These are phyloP conservation scores for Clonostachys rhizophaga DNA, from an alignment of 2,329 filamentous ascomycete genomes.

Conservation along the genomic window DNA sequence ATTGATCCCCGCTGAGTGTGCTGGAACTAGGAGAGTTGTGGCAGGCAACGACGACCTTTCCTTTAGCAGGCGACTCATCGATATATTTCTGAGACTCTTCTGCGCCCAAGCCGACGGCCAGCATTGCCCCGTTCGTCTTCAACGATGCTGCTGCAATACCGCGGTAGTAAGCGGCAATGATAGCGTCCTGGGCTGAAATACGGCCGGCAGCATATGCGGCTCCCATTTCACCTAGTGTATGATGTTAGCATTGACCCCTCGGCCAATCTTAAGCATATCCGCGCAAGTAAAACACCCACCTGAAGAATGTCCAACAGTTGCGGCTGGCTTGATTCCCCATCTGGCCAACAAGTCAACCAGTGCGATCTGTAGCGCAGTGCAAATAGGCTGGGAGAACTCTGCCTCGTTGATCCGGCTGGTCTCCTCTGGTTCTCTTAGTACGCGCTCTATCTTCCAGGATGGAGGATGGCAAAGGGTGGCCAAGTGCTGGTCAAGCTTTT, in stretches of 20 bases:
- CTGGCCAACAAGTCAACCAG: slow-evolving; percentile 29
- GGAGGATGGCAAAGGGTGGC: slow-evolving; percentile 1
- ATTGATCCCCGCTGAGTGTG: slow-evolving; percentile 24
- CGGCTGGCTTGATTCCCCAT: slow-evolving; percentile 20
- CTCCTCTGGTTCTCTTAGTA: slow-evolving; percentile 7
- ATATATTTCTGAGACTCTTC: slow-evolving; percentile 3
- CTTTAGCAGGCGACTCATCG: slow-evolving; percentile 17
- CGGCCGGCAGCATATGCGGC: slow-evolving; percentile 34
- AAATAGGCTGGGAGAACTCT: slow-evolving; percentile 28
- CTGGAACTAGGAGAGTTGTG: slow-evolving; percentile 26
- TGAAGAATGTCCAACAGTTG: slow-evolving; percentile 33
- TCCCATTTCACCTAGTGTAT: slow-evolving; percentile 27
- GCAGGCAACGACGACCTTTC: slow-evolving; percentile 22
- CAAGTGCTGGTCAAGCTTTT: neutral
- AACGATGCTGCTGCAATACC: slow-evolving; percentile 13
- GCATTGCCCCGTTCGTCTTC: slow-evolving; percentile 23
- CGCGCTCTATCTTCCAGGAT: slow-evolving; percentile 10
- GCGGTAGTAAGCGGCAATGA: slow-evolving; percentile 30
- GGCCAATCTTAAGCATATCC: no score
- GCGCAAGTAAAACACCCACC: slow-evolving; percentile 4
- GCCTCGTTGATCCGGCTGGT: slow-evolving; percentile 10
- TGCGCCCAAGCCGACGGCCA: slow-evolving; percentile 26
- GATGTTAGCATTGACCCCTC: no score
- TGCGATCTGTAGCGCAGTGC: slow-evolving; percentile 35
- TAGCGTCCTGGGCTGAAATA: slow-evolving; percentile 26